Percentiles rank a stretch among this genome's conserved stretches.
phyloP scores from a whole-genome alignment of 2,329 filamentous ascomycete species.

The Monosporascus sp. region DNA sequence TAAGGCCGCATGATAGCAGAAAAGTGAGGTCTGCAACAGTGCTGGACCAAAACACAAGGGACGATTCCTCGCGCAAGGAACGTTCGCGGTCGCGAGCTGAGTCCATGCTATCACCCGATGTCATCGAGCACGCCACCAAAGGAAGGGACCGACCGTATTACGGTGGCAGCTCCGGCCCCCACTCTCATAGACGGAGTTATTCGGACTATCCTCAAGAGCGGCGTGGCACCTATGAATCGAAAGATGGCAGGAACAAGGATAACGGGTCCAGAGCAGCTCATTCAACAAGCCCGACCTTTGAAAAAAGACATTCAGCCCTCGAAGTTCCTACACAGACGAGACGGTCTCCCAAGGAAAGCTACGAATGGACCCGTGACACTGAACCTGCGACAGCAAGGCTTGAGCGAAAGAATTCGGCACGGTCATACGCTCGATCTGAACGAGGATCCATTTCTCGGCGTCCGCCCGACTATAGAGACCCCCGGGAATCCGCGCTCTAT shows the following conservation, averaged over 20 bases:
- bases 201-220: conserved; percentile 16
- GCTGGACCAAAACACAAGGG: conserved; percentile 23
- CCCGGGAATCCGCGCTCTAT: conserved; percentile 13
- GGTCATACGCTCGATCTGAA: conserved; percentile 14
- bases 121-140: conserved; percentile 28
- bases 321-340: conserved; percentile 19
- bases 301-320: conserved; percentile 19
- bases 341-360: conserved; percentile 15
- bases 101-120: conserved; percentile 42
- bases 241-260: conserved; percentile 18
- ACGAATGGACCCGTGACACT: conserved; percentile 11
- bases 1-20: conserved; percentile 12
- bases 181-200: conserved; percentile 13
- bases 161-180: conserved; percentile 17
- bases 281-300: conserved; percentile 17
- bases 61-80: conserved; percentile 27
- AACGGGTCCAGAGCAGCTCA: conserved; percentile 11
- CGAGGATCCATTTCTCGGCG: conserved; percentile 18
- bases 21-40: conserved; percentile 21
- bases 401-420: conserved; percentile 11
- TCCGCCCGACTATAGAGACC: conserved; percentile 14
- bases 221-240: conserved; percentile 14
- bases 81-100: conserved; percentile 26
- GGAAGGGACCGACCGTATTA: conserved; percentile 26
- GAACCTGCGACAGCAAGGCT: conserved; percentile 13